phyloP scores from a whole-genome alignment of 225 moss, liverwort and hornwort genomes.

The Physcomitrium patens region DNA sequence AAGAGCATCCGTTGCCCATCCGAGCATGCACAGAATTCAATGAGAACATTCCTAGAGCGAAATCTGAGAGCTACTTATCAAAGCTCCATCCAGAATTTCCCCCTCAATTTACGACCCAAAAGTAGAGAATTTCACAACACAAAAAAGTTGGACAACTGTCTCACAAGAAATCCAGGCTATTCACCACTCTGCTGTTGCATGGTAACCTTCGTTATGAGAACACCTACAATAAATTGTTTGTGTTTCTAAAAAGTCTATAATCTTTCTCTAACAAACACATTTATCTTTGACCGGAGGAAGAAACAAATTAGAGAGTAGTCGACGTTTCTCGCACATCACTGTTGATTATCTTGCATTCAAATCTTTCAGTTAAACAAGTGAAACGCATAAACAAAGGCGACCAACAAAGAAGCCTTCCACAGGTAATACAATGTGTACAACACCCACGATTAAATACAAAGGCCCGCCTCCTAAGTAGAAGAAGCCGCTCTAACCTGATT shows the following conservation, averaged over 20 bases:
- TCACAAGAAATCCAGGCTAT: background rate
- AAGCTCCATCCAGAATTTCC: background rate
- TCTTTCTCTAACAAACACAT: background rate
- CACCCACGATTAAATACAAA: background rate
- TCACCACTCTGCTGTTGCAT: background rate
- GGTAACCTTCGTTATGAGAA: background rate
- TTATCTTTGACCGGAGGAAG: background rate
- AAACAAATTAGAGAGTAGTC: background rate
- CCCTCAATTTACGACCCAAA: background rate
- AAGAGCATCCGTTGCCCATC: background rate
- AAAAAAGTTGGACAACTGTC: too few species aligned
- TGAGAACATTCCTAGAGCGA: background rate
- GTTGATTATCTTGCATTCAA: too few species aligned
- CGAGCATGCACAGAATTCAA: background rate
- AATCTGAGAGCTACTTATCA: background rate
- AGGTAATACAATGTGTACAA: background rate
- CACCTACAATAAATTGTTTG: background rate
- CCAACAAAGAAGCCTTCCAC: background rate
- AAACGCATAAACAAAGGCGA: background rate
- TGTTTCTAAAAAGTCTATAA: background rate
- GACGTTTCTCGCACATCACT: too few species aligned
- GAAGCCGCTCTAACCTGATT: constrained; percentile 63
- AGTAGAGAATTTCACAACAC: background rate
- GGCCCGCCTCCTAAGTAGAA: background rate
- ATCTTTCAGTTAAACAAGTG: background rate